Evolutionary conservation across 164 flowering plant genomes (phyloP).

Genomic region (Brasenia schreberi): DNA sequence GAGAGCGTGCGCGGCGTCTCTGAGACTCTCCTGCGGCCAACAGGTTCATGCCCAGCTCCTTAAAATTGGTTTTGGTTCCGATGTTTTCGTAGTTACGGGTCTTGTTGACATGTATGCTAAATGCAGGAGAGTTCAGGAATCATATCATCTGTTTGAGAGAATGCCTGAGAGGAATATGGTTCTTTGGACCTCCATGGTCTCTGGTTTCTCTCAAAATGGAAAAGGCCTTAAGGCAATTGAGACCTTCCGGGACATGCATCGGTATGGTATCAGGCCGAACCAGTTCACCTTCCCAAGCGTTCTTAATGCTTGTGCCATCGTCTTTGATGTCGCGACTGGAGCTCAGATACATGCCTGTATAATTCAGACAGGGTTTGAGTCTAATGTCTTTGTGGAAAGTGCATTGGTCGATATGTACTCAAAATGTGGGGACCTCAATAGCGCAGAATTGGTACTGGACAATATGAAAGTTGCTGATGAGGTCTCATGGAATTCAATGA

Average conservation of each 20-base stretch:
- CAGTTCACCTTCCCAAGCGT: conserved; percentile 74
- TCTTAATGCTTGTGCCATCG: conserved; percentile 48
- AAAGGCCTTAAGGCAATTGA: conserved; percentile 33
- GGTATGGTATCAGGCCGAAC: conserved; percentile 38
- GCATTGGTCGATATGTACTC: conserved; percentile 78
- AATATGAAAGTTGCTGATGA: conserved; percentile 43
- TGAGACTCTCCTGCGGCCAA: conserved; percentile 26
- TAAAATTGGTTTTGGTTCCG: conserved; percentile 35
- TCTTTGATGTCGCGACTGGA: conserved; percentile 31
- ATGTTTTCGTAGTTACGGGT: conserved; percentile 51
- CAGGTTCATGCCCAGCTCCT: conserved; percentile 42
- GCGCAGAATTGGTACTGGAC: conserved; percentile 38
- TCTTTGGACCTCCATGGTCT: conserved; percentile 73
- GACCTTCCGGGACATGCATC: conserved; percentile 45
- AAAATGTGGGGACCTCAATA: conserved; percentile 48
- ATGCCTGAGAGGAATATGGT: conserved; percentile 37
- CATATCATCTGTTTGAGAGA: conserved; percentile 37
- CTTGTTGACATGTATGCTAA: conserved; percentile 84
- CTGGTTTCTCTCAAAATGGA: conserved; percentile 66
- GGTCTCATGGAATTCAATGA: conserved; percentile 79
- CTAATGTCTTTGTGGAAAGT: conserved; percentile 55
- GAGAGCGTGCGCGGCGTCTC: conserved; percentile 35
- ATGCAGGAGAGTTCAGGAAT: conserved; percentile 37
- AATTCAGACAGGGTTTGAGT: conserved; percentile 38
- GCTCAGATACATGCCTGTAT: conserved; percentile 67